Evolutionary conservation across 352 stramenopile species (phyloP).

Genomic region (Pythium oligandrum): DNA sequence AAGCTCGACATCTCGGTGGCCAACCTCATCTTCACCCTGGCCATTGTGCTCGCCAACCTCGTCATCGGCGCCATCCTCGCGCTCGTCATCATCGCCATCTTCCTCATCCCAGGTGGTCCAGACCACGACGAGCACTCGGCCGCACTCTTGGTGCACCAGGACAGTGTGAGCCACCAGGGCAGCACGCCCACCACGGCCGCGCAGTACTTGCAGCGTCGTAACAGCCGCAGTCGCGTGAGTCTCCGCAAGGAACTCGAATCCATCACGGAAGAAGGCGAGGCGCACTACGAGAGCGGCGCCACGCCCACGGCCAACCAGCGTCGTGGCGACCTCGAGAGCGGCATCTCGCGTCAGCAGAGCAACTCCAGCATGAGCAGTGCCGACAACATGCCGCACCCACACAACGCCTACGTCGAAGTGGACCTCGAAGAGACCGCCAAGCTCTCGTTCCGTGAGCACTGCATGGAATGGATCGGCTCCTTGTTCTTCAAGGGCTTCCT

Average conservation of each 20-base stretch:
- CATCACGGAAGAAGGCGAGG: too few relatives aligned
- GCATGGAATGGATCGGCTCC: slow-evolving; percentile 16
- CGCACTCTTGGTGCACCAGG: slow-evolving; percentile 13
- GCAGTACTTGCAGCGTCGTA: slow-evolving; percentile 14
- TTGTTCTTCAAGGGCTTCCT: slow-evolving; percentile 62
- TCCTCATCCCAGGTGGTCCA: slow-evolving; percentile 44
- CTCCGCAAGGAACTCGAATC: slow-evolving; percentile 3
- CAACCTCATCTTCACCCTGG: slow-evolving; percentile 54
- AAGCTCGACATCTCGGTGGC: slow-evolving; percentile 40
- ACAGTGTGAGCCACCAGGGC: slow-evolving; percentile 16
- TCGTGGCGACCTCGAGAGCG: slow-evolving; percentile 11
- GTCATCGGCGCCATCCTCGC: slow-evolving; percentile 37
- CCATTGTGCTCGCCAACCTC: slow-evolving; percentile 50
- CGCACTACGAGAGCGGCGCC: too few relatives aligned
- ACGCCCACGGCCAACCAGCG: too few relatives aligned
- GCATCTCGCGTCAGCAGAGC: slow-evolving; percentile 6
- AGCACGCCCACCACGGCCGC: slow-evolving; percentile 4
- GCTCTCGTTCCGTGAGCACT: too few relatives aligned
- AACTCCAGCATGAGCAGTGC: slow-evolving; percentile 10
- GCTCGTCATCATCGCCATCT: slow-evolving; percentile 51
- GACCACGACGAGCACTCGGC: slow-evolving; percentile 23
- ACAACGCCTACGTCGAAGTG: slow-evolving; percentile 53
- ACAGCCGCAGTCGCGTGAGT: slow-evolving; percentile 10
- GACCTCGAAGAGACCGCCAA: slow-evolving; percentile 17
- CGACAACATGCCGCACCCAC: slow-evolving; percentile 36